Evolutionary conservation across 345 rosid genomes (phyloP).

Genomic region (Schrenkiella parvula): DNA sequence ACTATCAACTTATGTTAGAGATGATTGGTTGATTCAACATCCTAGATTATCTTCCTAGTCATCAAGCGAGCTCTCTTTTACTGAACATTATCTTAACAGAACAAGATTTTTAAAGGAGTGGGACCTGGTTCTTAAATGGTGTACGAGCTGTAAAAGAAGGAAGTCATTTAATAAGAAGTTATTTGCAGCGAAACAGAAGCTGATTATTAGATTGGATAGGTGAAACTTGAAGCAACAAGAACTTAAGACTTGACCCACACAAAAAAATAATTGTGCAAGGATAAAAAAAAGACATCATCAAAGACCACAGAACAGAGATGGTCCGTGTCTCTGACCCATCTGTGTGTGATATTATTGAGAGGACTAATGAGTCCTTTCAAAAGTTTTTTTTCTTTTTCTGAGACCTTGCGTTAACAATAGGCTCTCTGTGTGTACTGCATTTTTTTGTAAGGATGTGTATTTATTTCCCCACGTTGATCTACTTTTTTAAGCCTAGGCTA

Average conservation of each 20-base stretch:
- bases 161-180: constrained; percentile 23
- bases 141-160: constrained; percentile 5
- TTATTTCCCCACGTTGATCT: constrained; percentile 36
- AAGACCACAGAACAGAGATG: constrained; percentile 27
- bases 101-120: background rate
- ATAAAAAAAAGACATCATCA: constrained; percentile 8
- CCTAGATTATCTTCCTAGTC: background rate
- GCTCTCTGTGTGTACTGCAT: constrained; percentile 12
- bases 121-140: constrained; percentile 22
- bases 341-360: constrained; percentile 22
- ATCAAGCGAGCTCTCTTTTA: constrained; percentile 15
- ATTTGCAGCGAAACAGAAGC: constrained; percentile 14
- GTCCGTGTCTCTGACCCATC: constrained; percentile 32
- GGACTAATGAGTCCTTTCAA: constrained; percentile 26
- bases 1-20: background rate
- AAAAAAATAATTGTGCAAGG: constrained; percentile 20
- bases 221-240: constrained; percentile 32
- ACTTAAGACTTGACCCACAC: constrained; percentile 22
- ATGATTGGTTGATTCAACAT: background rate
- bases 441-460: constrained; percentile 25
- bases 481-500: constrained; percentile 32
- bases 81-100: background rate
- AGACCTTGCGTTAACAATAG: constrained; percentile 6
- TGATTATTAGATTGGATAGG: constrained; percentile 26
- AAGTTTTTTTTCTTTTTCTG: background rate